Evolutionary conservation across 2,329 filamentous ascomycete species (phyloP).

Genomic region (Dothistroma septosporum): DNA sequence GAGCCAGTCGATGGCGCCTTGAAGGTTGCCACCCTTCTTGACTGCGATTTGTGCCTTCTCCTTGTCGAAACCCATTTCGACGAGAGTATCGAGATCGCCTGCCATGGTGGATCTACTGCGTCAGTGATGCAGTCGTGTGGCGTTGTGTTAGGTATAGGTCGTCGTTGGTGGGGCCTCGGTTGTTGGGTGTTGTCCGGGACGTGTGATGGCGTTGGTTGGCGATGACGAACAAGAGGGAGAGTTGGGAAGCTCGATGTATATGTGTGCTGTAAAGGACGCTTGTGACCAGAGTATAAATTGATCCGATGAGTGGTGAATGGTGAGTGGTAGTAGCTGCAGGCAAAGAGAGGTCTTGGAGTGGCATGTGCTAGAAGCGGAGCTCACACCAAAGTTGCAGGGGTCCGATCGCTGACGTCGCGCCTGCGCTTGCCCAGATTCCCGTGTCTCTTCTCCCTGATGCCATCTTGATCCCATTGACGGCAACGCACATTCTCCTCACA

Average conservation of each 20-base stretch:
- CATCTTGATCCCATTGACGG: not conserved
- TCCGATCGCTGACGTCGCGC: not conserved
- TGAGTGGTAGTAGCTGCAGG: no score
- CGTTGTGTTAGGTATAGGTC: slow-evolving; percentile 1
- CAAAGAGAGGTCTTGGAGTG: no score
- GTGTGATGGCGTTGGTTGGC: not conserved
- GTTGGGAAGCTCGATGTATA: no score
- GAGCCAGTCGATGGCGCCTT: slow-evolving; percentile 86
- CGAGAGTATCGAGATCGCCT: slow-evolving; percentile 57
- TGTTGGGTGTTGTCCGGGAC: not conserved
- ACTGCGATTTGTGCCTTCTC: slow-evolving; percentile 78
- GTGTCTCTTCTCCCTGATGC: not conserved
- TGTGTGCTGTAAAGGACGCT: no score
- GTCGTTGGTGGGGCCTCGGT: slow-evolving; percentile 5
- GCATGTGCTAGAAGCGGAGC: not conserved
- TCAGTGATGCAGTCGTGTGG: not conserved
- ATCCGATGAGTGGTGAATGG: no score
- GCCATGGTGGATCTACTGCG: slow-evolving; percentile 35
- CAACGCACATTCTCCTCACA: not conserved
- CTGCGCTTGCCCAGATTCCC: not conserved
- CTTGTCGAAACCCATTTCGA: slow-evolving; percentile 75
- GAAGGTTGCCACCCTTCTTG: slow-evolving; percentile 75
- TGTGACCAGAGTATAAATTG: no score
- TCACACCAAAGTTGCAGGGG: not conserved
- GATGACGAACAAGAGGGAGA: no score